A percentile compares a stretch with the other conserved stretches of the same genome.
Evolutionary conservation across 2,329 filamentous ascomycete genomes (phyloP).

Genomic region (Gaeumannomyces sp.): DNA sequence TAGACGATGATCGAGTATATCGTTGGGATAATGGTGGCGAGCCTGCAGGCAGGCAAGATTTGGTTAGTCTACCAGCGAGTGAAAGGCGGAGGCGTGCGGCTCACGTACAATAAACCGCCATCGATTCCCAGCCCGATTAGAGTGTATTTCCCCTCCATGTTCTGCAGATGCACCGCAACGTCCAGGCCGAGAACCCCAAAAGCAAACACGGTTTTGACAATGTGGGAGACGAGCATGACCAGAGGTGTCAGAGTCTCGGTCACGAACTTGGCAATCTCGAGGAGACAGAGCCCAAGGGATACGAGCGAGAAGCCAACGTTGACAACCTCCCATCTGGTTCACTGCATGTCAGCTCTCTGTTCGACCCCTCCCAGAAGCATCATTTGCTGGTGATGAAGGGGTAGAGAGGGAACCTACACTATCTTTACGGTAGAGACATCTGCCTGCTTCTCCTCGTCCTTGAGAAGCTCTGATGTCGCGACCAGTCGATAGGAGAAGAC

Average conservation of each 20-base stretch:
- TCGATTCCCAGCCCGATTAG: constrained; percentile 43
- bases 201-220: constrained; percentile 43
- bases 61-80: not conserved
- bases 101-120: constrained; percentile 39
- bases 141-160: constrained; percentile 40
- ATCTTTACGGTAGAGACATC: constrained; percentile 39
- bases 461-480: constrained; percentile 36
- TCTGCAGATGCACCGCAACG: constrained; percentile 41
- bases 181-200: constrained; percentile 43
- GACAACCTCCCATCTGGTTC: constrained; percentile 44
- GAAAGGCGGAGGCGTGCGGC: constrained; percentile 6
- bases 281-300: constrained; percentile 37
- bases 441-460: constrained; percentile 33
- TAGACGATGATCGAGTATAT: constrained; percentile 42
- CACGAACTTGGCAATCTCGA: constrained; percentile 34
- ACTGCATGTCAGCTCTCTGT: not conserved
- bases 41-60: constrained; percentile 23
- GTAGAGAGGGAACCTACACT: constrained; percentile 34
- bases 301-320: constrained; percentile 45
- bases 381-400: not conserved
- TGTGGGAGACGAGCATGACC: constrained; percentile 45
- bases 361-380: not conserved
- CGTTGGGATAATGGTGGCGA: constrained; percentile 35
- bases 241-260: constrained; percentile 47
- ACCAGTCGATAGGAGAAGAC: constrained; percentile 49